Evolutionary conservation across 345 rosid species (phyloP), one percentile per base, ranked within the genome.

Genomic region (Camelina laxa): DNA sequence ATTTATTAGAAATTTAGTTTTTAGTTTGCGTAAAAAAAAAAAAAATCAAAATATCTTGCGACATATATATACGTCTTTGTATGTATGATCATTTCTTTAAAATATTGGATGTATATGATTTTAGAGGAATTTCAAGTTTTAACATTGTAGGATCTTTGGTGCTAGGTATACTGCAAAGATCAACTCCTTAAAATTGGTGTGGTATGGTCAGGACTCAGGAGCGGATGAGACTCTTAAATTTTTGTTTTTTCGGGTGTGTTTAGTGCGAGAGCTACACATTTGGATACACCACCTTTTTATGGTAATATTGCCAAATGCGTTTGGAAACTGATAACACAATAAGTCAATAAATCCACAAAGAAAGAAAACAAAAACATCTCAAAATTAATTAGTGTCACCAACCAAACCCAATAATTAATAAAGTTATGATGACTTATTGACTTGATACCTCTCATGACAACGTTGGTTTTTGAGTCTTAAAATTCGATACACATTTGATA

Each of bases 341-440:
- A 3, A 58, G 16, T 10, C 36, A 59, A 33, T 1, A 33, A 11
- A 36, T 15, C 62, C 8, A 59, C 65, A 60, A n/a, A 6, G 6
- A 27, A 27, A 62, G 24, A 2, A n/a, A 22, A 22, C 1, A 27
- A 6, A 15, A 47, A 27, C 33, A 61, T 61, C 27, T 16, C 12
- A 56, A 20, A 35, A 16, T 56, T 38, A 38, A 56, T 27, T 69
- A 17, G 31, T 69, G 30, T 16, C 66, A 59, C 44, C 75, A 47
- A 59, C 59, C 58, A 21, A 70, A 21, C 21, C 38, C 38, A 48
- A 36, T 19, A 70, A 70, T 6, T 30, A 15, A 35, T 61, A 39
- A 51, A 24, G 41, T 39, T 60, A n/a, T n/a, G 41, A 41, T 36
- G 59, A 60, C 27, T 24, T 24, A 24, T 24, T 24, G 27, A 24